Base-by-base conservation (phyloP, 2,329 filamentous ascomycete genomes). In the Cladophialophora immunda region DNA sequence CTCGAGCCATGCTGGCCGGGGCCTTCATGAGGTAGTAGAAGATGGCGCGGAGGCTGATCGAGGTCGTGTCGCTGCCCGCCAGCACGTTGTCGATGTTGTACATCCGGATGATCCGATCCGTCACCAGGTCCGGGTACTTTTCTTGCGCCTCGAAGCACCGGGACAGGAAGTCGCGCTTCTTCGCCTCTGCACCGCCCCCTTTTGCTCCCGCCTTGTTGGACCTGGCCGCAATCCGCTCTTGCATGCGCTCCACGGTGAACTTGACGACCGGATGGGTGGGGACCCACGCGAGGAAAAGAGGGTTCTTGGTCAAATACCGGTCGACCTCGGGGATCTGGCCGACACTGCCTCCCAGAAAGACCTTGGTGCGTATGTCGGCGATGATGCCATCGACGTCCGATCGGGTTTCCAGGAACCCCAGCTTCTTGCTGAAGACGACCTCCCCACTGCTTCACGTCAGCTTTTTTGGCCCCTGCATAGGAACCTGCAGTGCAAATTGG, bases 201-300 rank as follows among this genome's bases (percentile, higher is more conserved):
- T 67, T 57, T 2, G n/a, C 54, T 19, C 81, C 78, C n/a, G n/a
- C n/a, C n/a, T n/a, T n/a, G n/a, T n/a, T n/a, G n/a, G n/a, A n/a
- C n/a, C n/a, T n/a, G n/a, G n/a, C n/a, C n/a, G n/a, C n/a, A 1
- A 88, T 82, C 29, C 90, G 87, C 75, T 91, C 89, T 19, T 84
- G 84, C 79, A 91, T 89, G 64, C 89, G 86, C 4, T 83, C 85
- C 62, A 87, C 84, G 0, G 90, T 90, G 75, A 93, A 93, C 22
- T 82, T 82, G 9, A 90, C 90, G 0, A 92, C 89, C 1, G 90
- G 88, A 74, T 38, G 58, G 17, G 30, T 52, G 57, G 6, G 25
- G 38, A 4, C 17, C 41, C 56, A 58, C 25, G 25, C 27, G 32
- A 58, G 9, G 3, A 58, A 7, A 3, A 25, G 15, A n/a, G 30